These are phyloP conservation scores for Rhodamnia argentea DNA, from an alignment of 345 rosid species.

Conservation along the genomic window DNA sequence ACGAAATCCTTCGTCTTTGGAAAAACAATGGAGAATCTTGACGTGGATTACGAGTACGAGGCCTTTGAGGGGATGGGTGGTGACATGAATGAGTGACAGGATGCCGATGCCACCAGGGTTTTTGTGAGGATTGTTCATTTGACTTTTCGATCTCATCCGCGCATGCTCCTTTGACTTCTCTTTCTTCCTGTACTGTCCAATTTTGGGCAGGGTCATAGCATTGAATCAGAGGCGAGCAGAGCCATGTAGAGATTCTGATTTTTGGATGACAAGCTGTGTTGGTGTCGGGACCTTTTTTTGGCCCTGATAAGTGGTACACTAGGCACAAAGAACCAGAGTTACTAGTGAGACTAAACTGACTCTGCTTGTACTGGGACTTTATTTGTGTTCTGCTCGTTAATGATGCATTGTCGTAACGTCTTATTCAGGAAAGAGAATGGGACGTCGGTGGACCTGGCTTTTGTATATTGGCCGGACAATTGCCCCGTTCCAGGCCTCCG, in stretches of 20 bases:
- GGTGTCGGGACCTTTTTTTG: background rate
- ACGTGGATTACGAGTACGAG: constrained; percentile 44
- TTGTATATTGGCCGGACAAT: background rate
- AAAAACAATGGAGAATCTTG: constrained; percentile 50
- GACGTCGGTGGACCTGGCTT: background rate
- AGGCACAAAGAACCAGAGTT: background rate
- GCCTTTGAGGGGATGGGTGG: background rate
- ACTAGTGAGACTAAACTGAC: background rate
- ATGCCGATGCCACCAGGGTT: background rate
- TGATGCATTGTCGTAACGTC: background rate
- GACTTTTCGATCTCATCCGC: background rate
- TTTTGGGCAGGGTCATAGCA: background rate
- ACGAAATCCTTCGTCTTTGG: constrained; percentile 62
- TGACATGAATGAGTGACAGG: background rate
- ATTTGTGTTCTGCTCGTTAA: background rate
- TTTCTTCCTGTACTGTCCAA: background rate
- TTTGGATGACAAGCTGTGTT: background rate
- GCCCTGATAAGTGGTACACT: background rate
- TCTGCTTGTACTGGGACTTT: background rate
- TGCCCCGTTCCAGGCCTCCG: background rate
- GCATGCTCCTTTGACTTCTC: background rate
- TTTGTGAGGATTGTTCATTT: background rate
- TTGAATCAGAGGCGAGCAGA: background rate
- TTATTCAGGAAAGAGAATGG: background rate
- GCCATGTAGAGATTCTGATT: background rate